Percentiles rank a stretch among this genome's conserved stretches.
These are phyloP conservation scores for Chrysoporthe deuterocubensis DNA, from an alignment of 2,329 filamentous ascomycete species.

Conservation along the genomic window DNA sequence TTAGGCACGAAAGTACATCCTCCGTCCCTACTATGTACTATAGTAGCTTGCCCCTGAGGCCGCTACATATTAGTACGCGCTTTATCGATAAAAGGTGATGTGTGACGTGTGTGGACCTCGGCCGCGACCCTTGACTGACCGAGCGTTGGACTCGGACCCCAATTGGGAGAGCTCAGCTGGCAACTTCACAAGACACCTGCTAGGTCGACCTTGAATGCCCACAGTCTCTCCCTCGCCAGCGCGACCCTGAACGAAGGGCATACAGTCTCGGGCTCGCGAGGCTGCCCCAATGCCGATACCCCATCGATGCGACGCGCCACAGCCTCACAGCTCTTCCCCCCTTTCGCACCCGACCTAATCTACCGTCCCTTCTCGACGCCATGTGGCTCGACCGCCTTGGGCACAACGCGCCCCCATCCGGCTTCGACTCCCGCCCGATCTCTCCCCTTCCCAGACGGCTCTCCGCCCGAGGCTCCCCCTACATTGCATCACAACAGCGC, in stretches of 20 bases:
- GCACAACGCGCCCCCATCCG: constrained; percentile 14
- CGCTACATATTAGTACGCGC: not conserved
- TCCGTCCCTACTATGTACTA: not conserved
- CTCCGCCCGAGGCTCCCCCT: constrained; percentile 25
- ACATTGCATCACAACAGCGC: constrained; percentile 22
- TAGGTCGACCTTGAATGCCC: not conserved
- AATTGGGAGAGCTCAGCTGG: constrained; percentile 3
- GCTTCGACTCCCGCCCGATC: constrained; percentile 26
- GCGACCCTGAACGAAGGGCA: constrained; percentile 11
- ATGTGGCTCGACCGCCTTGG: constrained; percentile 30
- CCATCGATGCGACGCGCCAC: constrained; percentile 1
- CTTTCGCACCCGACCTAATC: constrained; percentile 7
- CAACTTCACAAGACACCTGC: not conserved
- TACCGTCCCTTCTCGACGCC: constrained; percentile 7
- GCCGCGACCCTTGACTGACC: constrained; percentile 11
- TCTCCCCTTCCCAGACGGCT: constrained; percentile 27
- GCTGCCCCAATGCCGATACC: constrained; percentile 3
- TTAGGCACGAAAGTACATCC: no score
- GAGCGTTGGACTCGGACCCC: not conserved
- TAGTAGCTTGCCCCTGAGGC: not conserved
- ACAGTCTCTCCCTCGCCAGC: not conserved
- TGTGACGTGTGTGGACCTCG: constrained; percentile 26
- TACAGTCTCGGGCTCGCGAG: not conserved
- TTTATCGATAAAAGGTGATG: constrained; percentile 25
- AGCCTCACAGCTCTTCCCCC: not conserved